Conservation (phyloP, 2,329 filamentous ascomycete species). For the Cytospora piceicola region DNA sequence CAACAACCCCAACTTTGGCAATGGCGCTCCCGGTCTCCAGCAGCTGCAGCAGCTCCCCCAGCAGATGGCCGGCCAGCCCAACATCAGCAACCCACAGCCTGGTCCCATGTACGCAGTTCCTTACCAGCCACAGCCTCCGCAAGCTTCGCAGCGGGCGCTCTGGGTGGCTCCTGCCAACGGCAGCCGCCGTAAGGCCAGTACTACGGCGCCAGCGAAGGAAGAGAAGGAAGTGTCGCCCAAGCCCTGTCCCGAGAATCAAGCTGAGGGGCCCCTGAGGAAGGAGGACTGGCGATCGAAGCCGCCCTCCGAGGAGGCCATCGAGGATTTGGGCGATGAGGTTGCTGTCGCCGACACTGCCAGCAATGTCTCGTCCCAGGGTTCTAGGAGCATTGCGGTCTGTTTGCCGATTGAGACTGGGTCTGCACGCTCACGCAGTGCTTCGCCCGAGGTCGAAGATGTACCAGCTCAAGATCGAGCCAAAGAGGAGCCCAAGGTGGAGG, state of each 20-base stretch:
- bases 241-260: slow-evolving; percentile 3
- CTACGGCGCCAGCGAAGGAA: neutral
- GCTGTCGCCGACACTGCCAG: slow-evolving; percentile 9
- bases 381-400: slow-evolving; percentile 18
- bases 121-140: neutral
- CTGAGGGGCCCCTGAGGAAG: neutral
- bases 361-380: slow-evolving; percentile 18
- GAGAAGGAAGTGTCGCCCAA: neutral
- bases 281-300: slow-evolving; percentile 29
- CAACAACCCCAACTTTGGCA: neutral
- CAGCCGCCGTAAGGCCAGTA: slow-evolving; percentile 14
- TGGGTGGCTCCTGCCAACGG: slow-evolving; percentile 12
- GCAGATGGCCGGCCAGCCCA: neutral
- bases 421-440: slow-evolving; percentile 20
- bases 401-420: slow-evolving; percentile 20
- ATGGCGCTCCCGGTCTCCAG: neutral
- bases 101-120: neutral
- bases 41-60: neutral
- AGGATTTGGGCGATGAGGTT: slow-evolving; percentile 12
- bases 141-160: slow-evolving; percentile 3
- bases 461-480: neutral
- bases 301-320: slow-evolving; percentile 20
- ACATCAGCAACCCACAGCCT: neutral
- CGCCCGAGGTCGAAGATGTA: neutral
- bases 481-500: neutral